These are phyloP conservation scores for Penicillium hesseltinei DNA, from an alignment of 2,329 filamentous ascomycete genomes.

Conservation along the genomic window DNA sequence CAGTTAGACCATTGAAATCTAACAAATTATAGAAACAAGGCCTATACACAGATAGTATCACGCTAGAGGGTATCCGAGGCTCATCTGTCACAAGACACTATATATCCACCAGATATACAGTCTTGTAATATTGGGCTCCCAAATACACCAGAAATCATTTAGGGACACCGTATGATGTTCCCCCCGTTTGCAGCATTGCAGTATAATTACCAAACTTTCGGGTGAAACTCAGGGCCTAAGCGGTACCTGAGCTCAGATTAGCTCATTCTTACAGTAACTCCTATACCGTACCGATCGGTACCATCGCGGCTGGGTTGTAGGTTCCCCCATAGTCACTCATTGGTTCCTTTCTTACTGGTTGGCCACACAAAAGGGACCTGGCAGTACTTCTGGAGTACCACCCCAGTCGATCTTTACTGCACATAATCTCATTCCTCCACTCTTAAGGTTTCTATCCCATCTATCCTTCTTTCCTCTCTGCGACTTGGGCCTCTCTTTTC, in stretches of 20 bases:
- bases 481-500: conserved; percentile 6
- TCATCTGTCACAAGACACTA: conserved; percentile 2
- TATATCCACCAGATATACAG: not conserved
- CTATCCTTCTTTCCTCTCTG: conserved; percentile 12
- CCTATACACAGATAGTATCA: not conserved
- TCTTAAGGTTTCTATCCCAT: conserved; percentile 19
- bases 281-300: conserved; percentile 12
- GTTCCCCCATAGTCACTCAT: conserved; percentile 10
- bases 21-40: not conserved
- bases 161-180: conserved; percentile 5
- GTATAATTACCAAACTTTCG: conserved; percentile 15
- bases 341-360: conserved; percentile 13
- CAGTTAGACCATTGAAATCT: not conserved
- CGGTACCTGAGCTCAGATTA: conserved; percentile 10
- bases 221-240: not conserved
- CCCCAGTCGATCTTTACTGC: conserved; percentile 13
- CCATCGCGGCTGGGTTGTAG: not conserved
- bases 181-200: conserved; percentile 5
- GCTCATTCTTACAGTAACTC: conserved; percentile 11
- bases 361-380: conserved; percentile 14
- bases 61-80: conserved; percentile 1
- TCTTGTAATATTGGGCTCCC: not conserved
- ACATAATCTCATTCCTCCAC: conserved; percentile 16
- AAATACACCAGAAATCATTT: not conserved
- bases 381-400: conserved; percentile 17